Percentiles rank a stretch among this genome's conserved stretches.
Evolutionary conservation across 345 rosid genomes (phyloP).

Genomic region (Excoecaria cochinchinensis): DNA sequence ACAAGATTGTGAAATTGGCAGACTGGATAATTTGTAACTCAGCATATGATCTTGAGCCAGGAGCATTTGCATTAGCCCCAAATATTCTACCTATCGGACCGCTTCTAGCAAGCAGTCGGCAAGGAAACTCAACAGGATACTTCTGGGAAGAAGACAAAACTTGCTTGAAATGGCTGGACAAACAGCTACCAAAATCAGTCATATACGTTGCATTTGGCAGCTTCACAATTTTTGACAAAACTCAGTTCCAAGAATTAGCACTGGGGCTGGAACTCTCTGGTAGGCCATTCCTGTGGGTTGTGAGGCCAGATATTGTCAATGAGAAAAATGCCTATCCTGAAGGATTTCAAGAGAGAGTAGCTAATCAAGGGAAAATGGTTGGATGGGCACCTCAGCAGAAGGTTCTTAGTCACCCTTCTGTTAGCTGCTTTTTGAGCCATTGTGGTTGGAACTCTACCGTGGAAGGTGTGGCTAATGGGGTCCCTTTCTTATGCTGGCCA

Average conservation of each 20-base stretch:
- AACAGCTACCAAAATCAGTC: neutral
- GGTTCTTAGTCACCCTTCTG: conserved; percentile 8
- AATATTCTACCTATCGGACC: conserved; percentile 8
- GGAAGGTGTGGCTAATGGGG: conserved; percentile 13
- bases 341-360: conserved; percentile 14
- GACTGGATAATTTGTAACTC: conserved; percentile 11
- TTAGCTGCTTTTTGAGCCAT: conserved; percentile 4
- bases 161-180: conserved; percentile 13
- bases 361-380: neutral
- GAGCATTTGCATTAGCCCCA: neutral
- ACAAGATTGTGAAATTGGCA: neutral
- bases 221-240: conserved; percentile 1
- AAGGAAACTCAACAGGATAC: neutral
- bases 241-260: conserved; percentile 9
- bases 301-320: neutral
- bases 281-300: conserved; percentile 5
- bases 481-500: conserved; percentile 10
- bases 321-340: neutral
- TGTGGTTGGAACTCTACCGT: conserved; percentile 13
- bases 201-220: conserved; percentile 14
- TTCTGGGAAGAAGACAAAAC: conserved; percentile 3
- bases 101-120: conserved; percentile 4
- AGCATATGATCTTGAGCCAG: conserved; percentile 9
- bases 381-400: conserved; percentile 13
- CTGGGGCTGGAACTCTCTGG: conserved; percentile 8